Base-by-base conservation (phyloP, 2,329 filamentous ascomycete species). In the Colletotrichum plurivorum region DNA sequence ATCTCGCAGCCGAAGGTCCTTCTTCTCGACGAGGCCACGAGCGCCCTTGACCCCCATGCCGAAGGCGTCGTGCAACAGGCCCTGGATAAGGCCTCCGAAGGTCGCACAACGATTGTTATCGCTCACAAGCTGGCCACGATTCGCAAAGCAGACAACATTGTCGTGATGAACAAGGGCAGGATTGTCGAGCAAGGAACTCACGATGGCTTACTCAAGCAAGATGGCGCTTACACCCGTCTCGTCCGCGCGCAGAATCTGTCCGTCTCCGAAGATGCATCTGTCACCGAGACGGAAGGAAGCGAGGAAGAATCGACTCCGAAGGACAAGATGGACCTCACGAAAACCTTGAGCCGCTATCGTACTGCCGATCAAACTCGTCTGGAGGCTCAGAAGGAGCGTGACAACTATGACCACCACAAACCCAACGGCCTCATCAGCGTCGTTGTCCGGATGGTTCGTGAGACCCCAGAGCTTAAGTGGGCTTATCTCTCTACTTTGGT, bases 11-110 rank as follows among this genome's bases (percentile, higher is more conserved):
- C 82, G 2, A 79, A 79, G 52, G 88, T 93, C 36, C 81, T 93
- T 0, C 84, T 93, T 15, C 78, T 92, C 1, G 90, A 93, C 68
- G 90, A 93, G 76, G 90, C 90, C 0, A 93, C 90, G 0, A 88
- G 85, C 52, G 88, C 89, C 0, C 75, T 84, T 20, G 80, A 82
- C 56, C 76, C 78, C 1, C 76, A 82, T 16, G 77, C 82, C 1
- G 82, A 84, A 54, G 77, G 80, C 1, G 81, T 87, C 15, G 87
- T 90, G 1, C 87, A 90, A 70, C 77, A 82, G 22, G 87, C 87
- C 0, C 80, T 90, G 4, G 83, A 86, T 52, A 81, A 81, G 15
- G 82, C 89, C 0, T 87, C 87, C 0, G 78, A 81, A 49, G 83
- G 85, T 43, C 81, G 89, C 5, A 92, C 90, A 0, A 92, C 89